phyloP scores from a whole-genome alignment of 495 filamentous ascomycete species.

The Symbiotaphrina buchneri region DNA sequence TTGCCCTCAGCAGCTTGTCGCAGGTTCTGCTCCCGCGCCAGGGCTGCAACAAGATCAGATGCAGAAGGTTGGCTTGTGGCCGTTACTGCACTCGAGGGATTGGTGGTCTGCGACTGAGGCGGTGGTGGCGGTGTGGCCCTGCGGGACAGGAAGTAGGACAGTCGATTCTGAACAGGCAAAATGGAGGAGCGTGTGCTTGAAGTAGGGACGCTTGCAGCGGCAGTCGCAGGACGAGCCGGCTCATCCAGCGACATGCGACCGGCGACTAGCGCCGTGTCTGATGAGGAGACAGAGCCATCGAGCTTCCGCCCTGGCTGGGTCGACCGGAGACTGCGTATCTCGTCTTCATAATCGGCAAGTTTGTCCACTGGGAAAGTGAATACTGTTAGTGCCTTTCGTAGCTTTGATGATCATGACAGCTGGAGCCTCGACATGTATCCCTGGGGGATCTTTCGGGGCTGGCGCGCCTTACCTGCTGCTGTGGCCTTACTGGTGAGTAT shows the following conservation, averaged over 20 bases:
- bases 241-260: too few relatives aligned
- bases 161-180: constrained; percentile 19
- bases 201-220: too few relatives aligned
- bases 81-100: constrained; percentile 11
- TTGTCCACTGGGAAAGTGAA: constrained; percentile 56
- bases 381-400: too few relatives aligned
- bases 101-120: constrained; percentile 1
- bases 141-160: constrained; percentile 35
- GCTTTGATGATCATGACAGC: too few relatives aligned
- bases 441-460: too few relatives aligned
- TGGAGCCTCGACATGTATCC: background rate
- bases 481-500: constrained; percentile 55
- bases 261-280: constrained; percentile 17
- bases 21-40: constrained; percentile 46
- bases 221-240: too few relatives aligned
- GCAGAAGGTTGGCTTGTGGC: constrained; percentile 7
- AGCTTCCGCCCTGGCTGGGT: too few relatives aligned
- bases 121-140: constrained; percentile 1
- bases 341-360: constrained; percentile 89
- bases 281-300: too few relatives aligned
- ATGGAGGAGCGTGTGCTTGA: too few relatives aligned
- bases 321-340: constrained; percentile 42
- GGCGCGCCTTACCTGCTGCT: constrained; percentile 48
- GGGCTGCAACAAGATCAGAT: constrained; percentile 38
- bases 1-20: constrained; percentile 55